Conservation (phyloP, 1,139 yeast species). For the Diutina neorugosa region DNA sequence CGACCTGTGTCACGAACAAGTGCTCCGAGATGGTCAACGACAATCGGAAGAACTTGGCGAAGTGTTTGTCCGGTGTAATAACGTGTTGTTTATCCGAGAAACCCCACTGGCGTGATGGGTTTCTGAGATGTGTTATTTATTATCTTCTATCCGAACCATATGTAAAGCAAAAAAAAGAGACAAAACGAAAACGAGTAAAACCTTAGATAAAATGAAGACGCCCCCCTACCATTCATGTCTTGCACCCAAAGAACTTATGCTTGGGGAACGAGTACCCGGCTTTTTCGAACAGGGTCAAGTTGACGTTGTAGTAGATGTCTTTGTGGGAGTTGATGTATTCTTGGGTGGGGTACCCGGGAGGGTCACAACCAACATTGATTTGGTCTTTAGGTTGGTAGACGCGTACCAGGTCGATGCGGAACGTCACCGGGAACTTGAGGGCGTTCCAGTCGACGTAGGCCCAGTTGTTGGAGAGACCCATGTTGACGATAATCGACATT, state of each 20-base stretch:
- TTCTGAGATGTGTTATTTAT: no score
- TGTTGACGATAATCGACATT: slow-evolving; percentile 34
- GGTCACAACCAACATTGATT: slow-evolving; percentile 59
- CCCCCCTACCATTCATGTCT: no score
- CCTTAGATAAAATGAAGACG: neutral
- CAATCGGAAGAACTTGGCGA: slow-evolving; percentile 51
- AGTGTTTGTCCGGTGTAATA: slow-evolving; percentile 75
- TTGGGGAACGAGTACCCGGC: slow-evolving; percentile 63
- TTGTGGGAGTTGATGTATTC: slow-evolving; percentile 58
- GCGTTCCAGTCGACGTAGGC: slow-evolving; percentile 72
- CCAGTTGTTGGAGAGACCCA: slow-evolving; percentile 77
- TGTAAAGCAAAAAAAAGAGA: no score
- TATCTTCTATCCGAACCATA: neutral
- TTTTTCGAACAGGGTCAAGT: slow-evolving; percentile 37
- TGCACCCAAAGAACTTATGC: slow-evolving; percentile 15
- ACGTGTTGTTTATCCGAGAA: slow-evolving; percentile 56
- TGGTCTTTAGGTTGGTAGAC: slow-evolving; percentile 57
- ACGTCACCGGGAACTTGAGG: slow-evolving; percentile 51
- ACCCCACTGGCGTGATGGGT: slow-evolving; percentile 7
- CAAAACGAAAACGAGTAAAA: neutral
- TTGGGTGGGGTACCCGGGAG: slow-evolving; percentile 56
- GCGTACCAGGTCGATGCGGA: slow-evolving; percentile 67
- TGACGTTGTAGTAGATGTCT: slow-evolving; percentile 49
- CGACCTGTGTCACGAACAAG: slow-evolving; percentile 54
- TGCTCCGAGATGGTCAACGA: slow-evolving; percentile 26